phyloP scores from a whole-genome alignment of 1,139 yeast species.

The Sugiyamaella xylanicola region DNA sequence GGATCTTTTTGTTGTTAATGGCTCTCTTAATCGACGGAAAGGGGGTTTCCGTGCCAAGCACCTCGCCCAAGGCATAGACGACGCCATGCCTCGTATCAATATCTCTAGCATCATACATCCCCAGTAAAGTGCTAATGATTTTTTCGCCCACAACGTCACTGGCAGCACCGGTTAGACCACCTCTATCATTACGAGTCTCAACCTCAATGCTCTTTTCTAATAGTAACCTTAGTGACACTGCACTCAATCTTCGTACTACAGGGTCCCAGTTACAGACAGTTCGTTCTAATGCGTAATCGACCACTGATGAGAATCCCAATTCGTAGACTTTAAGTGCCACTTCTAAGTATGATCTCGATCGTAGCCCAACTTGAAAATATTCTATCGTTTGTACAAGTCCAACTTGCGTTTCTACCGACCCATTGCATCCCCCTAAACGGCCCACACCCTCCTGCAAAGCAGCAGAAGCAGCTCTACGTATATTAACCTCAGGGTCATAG shows the following conservation, averaged over 20 bases:
- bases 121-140: slow-evolving; percentile 13
- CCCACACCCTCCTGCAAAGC: slow-evolving; percentile 87
- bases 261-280: slow-evolving; percentile 44
- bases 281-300: slow-evolving; percentile 28
- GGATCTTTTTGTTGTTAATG: background rate
- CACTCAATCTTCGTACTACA: slow-evolving; percentile 46
- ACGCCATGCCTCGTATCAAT: slow-evolving; percentile 34
- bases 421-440: slow-evolving; percentile 53
- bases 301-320: slow-evolving; percentile 40
- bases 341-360: slow-evolving; percentile 44
- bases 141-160: slow-evolving; percentile 7
- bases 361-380: slow-evolving; percentile 49
- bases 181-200: background rate
- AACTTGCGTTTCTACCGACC: slow-evolving; percentile 43
- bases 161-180: background rate
- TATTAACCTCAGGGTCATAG: slow-evolving; percentile 71
- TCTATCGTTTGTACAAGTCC: slow-evolving; percentile 62
- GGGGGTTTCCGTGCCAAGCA: slow-evolving; percentile 9
- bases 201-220: slow-evolving; percentile 4
- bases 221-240: slow-evolving; percentile 31
- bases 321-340: slow-evolving; percentile 42
- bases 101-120: slow-evolving; percentile 23
- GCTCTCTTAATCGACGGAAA: background rate
- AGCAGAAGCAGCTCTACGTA: slow-evolving; percentile 82
- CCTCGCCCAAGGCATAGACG: slow-evolving; percentile 32